Conservation (phyloP, 2,329 filamentous ascomycete species). For the Cercospora beticola region DNA sequence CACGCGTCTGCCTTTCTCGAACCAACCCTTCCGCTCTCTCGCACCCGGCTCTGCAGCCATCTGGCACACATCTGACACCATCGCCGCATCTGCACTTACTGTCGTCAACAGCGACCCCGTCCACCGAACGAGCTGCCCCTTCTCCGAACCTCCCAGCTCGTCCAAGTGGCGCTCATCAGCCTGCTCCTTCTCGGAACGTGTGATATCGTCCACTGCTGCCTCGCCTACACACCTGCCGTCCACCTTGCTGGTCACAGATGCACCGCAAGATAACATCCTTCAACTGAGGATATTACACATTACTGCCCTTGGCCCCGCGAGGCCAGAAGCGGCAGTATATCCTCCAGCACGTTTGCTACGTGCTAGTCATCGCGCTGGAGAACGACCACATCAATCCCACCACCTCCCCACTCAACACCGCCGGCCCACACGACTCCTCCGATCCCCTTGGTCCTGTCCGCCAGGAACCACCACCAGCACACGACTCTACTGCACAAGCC, state of each 20-base stretch:
- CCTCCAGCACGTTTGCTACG: constrained; percentile 21
- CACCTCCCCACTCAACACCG: constrained; percentile 36
- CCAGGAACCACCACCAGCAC: constrained; percentile 31
- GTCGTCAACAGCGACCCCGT: neutral
- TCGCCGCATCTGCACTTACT: neutral
- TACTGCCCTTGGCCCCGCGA: constrained; percentile 25
- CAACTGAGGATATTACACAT: neutral
- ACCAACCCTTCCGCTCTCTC: neutral
- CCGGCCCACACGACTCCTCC: constrained; percentile 33
- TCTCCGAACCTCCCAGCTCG: neutral
- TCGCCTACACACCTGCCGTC: neutral
- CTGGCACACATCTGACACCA: neutral
- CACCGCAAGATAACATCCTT: neutral
- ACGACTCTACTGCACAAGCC: constrained; percentile 36
- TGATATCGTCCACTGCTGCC: neutral
- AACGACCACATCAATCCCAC: constrained; percentile 25
- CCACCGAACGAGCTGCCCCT: neutral
- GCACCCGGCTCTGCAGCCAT: neutral
- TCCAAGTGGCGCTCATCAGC: neutral
- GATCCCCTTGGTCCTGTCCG: constrained; percentile 17
- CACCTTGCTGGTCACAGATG: constrained; percentile 7
- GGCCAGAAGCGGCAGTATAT: constrained; percentile 22
- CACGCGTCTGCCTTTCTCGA: neutral
- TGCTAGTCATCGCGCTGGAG: constrained; percentile 36
- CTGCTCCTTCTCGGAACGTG: constrained; percentile 1